These are phyloP conservation scores for Syncephalastrum sp. DNA, from an alignment of 371 early-diverging fungal species.

Conservation along the genomic window DNA sequence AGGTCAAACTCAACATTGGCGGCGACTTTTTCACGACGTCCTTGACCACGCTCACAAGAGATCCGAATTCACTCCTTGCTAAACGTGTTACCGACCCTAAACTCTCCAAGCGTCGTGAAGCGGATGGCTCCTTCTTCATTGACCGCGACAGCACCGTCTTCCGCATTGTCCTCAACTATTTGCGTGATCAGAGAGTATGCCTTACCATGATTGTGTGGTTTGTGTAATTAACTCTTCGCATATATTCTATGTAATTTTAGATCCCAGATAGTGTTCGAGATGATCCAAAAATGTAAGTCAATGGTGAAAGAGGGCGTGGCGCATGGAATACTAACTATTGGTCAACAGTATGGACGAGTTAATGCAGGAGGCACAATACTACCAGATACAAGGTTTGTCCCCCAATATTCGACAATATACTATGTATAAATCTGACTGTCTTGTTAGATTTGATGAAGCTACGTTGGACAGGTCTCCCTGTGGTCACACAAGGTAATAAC, in stretches of 20 bases:
- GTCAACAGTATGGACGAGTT: constrained; percentile 39
- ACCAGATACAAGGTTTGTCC: constrained; percentile 25
- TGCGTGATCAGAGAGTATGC: constrained; percentile 37
- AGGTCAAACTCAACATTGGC: constrained; percentile 45
- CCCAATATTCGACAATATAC: too few species aligned
- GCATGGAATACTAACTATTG: not conserved
- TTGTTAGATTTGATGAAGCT: constrained; percentile 27
- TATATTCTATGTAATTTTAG: constrained; percentile 11
- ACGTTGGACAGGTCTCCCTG: constrained; percentile 28
- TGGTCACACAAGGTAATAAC: constrained; percentile 31
- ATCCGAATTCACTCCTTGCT: constrained; percentile 39
- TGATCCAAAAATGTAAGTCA: constrained; percentile 34
- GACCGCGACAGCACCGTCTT: constrained; percentile 48
- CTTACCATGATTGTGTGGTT: too few species aligned
- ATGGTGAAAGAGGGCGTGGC: not conserved
- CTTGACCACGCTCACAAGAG: constrained; percentile 30
- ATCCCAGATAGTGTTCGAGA: constrained; percentile 31
- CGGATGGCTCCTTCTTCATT: constrained; percentile 44
- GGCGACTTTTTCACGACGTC: constrained; percentile 43
- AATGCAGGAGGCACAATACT: constrained; percentile 43
- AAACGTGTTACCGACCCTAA: not conserved
- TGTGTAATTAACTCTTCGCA: not conserved
- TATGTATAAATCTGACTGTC: too few species aligned
- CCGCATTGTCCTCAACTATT: constrained; percentile 37
- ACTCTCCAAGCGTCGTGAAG: constrained; percentile 22